Base-by-base conservation (phyloP, 1,284 basidiomycete genomes). In the Ustilago xerochloae region DNA sequence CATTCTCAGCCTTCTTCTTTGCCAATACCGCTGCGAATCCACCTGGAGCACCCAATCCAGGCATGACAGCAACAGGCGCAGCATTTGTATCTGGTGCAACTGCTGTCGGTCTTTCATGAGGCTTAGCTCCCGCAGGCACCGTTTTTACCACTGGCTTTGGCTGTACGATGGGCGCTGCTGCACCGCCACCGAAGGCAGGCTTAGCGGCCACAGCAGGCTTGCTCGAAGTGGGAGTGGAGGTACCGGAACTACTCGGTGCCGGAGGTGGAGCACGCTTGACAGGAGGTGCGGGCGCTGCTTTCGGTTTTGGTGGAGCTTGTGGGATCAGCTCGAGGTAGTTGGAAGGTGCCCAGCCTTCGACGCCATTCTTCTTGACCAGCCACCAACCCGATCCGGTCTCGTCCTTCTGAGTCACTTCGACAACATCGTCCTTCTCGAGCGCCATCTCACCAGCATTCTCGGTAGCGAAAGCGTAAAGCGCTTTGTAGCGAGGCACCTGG, bases 331-430 rank as follows among this genome's bases (percentile, higher is more conserved):
- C 86, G 68, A 86, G 94, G 93, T 63, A 97, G 97, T 81, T 98
- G 93, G 88, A 93, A 91, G 89, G 94, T 16, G 94, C 92, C 95
- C 95, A 99, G 15, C 94, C 96, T 84, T 98, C 94, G 22, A 87
- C 85, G 0, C 89, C 89, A 59, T 88, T 89, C 86, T 93, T 95
- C 87, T 92, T 93, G 52, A 98, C 91, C 43, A 98, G 88, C 94
- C 96, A 98, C 96, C 96, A 99, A 2, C 88, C 87, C 26, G 70
- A 71, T 10, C 66, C 72, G 16, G 57, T 76, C 28, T 70, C 60
- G 92, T 97, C 94, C 86, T 97, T 94, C 86, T 97, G 91, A 54
- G 95, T 87, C 13, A 99, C 88, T 85, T 98, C 94, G 2, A 98
- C 92, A 3, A 93, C 68, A 65, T 98, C 96, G 79, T 94, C 96